phyloP scores from a whole-genome alignment of 345 rosid genomes.

The Melastoma malabathricum region DNA sequence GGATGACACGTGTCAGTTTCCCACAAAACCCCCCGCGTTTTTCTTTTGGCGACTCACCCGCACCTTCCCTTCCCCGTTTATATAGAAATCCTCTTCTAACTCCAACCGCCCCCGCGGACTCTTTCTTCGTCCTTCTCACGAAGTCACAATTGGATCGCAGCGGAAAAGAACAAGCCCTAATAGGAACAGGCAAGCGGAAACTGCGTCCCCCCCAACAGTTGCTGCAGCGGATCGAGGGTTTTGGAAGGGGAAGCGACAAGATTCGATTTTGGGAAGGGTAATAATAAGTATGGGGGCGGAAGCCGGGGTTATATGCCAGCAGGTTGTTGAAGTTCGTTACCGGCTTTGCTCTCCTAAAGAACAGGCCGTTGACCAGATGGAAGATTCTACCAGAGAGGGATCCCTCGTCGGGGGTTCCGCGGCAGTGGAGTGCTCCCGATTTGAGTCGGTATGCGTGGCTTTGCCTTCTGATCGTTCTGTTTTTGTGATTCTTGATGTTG shows the following conservation, averaged over 20 bases:
- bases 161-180: too few relatives aligned
- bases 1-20: too few relatives aligned
- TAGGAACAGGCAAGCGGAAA: too few relatives aligned
- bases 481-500: background rate
- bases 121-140: too few relatives aligned
- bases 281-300: conserved; percentile 9
- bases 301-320: conserved; percentile 3
- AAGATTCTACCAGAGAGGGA: background rate
- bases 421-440: background rate
- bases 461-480: background rate
- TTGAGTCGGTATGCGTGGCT: background rate
- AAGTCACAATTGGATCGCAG: too few relatives aligned
- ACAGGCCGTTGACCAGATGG: conserved; percentile 7
- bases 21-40: too few relatives aligned
- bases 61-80: too few relatives aligned
- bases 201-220: too few relatives aligned
- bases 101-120: too few relatives aligned
- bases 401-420: background rate
- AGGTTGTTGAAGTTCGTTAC: conserved; percentile 6
- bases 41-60: too few relatives aligned
- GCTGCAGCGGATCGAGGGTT: too few relatives aligned
- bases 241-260: background rate
- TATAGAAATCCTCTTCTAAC: too few relatives aligned
- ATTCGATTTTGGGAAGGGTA: background rate
- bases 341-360: conserved; percentile 2